Base-by-base conservation (phyloP, 2,329 filamentous ascomycete genomes). In the Dothidotthia symphoricarpi region DNA sequence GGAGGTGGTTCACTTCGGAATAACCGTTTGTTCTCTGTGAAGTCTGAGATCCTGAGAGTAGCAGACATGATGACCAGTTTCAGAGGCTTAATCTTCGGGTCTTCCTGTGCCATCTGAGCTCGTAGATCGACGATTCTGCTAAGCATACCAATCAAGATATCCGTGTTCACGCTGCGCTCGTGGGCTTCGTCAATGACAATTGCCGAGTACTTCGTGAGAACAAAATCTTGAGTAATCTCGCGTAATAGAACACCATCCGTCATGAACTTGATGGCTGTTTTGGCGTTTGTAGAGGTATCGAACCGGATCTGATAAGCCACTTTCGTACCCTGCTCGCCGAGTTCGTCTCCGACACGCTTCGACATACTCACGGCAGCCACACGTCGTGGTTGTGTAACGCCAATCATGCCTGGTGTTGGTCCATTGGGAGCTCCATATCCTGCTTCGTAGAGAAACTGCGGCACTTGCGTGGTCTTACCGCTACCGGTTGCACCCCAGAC, bases 51-150 rank as follows among this genome's bases (percentile, higher is more conserved):
- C 42, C 89, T 78, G 24, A 98, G 74, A 2, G 93, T 98, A 28
- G 93, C 93, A 43, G 91, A 97, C 94, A 98, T 98, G 69, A 98
- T 95, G 43, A 98, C 81, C 7, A 98, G 76, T 68, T 97, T 98
- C 35, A 98, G 69, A 0, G 90, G 89, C 49, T 82, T 70, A 36
- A 64, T 84, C 1, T 79, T 78, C 0, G 83, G 71, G 43, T 93
- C 80, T 63, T 93, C 85, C 43, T 78, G 72, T 6, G 80, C 80
- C 69, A 96, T 77, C 26, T 88, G 80, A 36, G 84, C 79, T 42
- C 93, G 80, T 36, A 96, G 71, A 52, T 88, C 88, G 31, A 96
- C 87, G 24, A 97, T 89, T 58, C 91, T 82, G 59, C 90, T 96
- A 12, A 97, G 80, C 82, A 98, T 94, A 34, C 93, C 93, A 51